Percentiles rank a stretch among this genome's conserved stretches.
These are phyloP conservation scores for Knufia petricola DNA, from an alignment of 2,329 filamentous ascomycete species.

Conservation along the genomic window DNA sequence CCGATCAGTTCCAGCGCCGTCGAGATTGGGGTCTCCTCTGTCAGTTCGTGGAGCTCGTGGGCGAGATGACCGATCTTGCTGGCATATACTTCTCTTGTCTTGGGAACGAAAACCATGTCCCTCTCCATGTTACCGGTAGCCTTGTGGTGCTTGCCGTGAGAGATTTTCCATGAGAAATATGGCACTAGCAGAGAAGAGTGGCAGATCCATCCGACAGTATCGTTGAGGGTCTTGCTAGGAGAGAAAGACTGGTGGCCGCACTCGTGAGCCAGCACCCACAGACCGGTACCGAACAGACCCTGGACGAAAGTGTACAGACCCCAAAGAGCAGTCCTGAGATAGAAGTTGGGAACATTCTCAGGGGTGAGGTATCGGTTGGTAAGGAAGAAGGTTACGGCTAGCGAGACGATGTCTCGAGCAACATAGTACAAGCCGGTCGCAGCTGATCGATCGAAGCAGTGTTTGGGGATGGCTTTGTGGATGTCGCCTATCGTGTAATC, in stretches of 20 bases:
- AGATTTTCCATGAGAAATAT: constrained; percentile 99
- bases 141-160: constrained; percentile 99
- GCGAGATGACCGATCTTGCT: constrained; percentile 60
- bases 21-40: constrained; percentile 85
- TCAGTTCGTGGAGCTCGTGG: constrained; percentile 79
- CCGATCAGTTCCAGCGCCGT: constrained; percentile 63
- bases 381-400: constrained; percentile 71
- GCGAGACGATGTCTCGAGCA: constrained; percentile 62
- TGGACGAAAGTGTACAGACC: constrained; percentile 68
- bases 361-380: constrained; percentile 87
- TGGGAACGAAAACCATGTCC: constrained; percentile 98
- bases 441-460: constrained; percentile 87
- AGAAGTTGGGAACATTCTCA: constrained; percentile 63
- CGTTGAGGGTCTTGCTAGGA: constrained; percentile 79
- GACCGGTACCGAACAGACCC: constrained; percentile 82
- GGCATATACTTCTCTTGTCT: constrained; percentile 74
- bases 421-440: constrained; percentile 71
- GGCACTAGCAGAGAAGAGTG: constrained; percentile 85
- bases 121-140: constrained; percentile 93
- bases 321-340: constrained; percentile 57
- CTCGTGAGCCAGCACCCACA: constrained; percentile 97
- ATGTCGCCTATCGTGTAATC: constrained; percentile 98
- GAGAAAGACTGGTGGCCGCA: constrained; percentile 97
- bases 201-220: constrained; percentile 81
- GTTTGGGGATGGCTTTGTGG: constrained; percentile 89